phyloP scores from a whole-genome alignment of 2,329 filamentous ascomycete genomes.

The Claviceps sorghi region DNA sequence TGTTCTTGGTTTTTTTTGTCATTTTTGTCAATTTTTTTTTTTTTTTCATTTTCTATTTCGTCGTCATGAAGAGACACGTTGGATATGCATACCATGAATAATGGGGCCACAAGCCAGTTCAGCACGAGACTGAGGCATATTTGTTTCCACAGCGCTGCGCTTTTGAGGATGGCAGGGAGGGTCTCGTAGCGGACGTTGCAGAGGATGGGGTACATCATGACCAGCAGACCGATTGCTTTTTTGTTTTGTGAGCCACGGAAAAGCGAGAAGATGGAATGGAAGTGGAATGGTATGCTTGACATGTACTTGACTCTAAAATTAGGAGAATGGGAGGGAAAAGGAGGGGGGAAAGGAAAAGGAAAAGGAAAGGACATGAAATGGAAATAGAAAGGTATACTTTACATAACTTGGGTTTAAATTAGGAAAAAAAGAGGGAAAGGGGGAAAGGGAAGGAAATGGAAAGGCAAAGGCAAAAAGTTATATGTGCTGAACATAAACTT shows the following conservation, averaged over 20 bases:
- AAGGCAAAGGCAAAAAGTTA: neutral
- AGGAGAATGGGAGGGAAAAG: too few relatives aligned
- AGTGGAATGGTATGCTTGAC: too few relatives aligned
- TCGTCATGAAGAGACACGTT: neutral
- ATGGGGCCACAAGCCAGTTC: constrained; percentile 72
- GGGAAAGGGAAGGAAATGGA: neutral
- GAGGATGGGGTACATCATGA: constrained; percentile 92
- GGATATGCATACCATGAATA: constrained; percentile 52
- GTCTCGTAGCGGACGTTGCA: constrained; percentile 74
- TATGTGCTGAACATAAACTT: neutral
- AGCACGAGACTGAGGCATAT: constrained; percentile 61
- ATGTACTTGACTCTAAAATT: too few relatives aligned
- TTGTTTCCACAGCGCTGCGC: constrained; percentile 58
- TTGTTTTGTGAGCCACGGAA: too few relatives aligned
- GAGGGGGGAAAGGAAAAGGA: neutral
- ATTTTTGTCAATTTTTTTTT: neutral
- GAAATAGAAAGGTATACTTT: too few relatives aligned
- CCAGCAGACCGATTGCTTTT: constrained; percentile 61
- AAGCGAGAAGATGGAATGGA: too few relatives aligned
- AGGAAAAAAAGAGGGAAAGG: neutral
- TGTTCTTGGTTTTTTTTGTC: neutral
- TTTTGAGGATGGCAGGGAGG: constrained; percentile 49
- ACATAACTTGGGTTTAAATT: neutral
- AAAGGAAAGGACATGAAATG: neutral
- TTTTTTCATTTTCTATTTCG: neutral